phyloP scores from a whole-genome alignment of 2,329 filamentous ascomycete species.

The Cyanodermella asteris region DNA sequence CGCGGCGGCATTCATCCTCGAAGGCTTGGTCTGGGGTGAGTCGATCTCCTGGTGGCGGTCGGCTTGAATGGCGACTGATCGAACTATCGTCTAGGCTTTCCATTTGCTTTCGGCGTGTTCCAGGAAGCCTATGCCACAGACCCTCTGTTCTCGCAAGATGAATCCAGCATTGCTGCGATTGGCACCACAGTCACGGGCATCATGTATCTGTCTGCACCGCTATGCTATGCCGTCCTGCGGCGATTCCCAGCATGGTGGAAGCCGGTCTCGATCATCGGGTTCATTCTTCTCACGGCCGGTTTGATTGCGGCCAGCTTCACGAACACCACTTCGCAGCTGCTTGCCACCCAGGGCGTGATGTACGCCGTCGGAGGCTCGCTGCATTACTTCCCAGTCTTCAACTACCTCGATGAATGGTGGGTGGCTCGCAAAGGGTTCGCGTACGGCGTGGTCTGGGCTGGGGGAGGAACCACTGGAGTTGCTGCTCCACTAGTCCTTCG shows the following conservation, averaged over 20 bases:
- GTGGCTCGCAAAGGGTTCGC: constrained; percentile 30
- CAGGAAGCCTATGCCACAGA: constrained; percentile 44
- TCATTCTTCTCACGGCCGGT: constrained; percentile 15
- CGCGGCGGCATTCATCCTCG: constrained; percentile 27
- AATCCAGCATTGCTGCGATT: constrained; percentile 31
- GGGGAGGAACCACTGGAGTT: constrained; percentile 17
- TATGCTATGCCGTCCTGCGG: constrained; percentile 15
- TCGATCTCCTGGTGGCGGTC: constrained; percentile 10
- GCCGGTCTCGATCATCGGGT: constrained; percentile 16
- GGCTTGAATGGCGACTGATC: background rate
- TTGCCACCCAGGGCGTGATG: constrained; percentile 20
- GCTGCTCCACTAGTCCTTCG: constrained; percentile 22
- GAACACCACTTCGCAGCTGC: constrained; percentile 19
- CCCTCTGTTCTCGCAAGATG: constrained; percentile 30
- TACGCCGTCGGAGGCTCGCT: constrained; percentile 28
- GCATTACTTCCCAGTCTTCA: constrained; percentile 26
- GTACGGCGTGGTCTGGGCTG: constrained; percentile 26
- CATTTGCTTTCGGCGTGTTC: constrained; percentile 48
- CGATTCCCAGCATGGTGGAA: constrained; percentile 16
- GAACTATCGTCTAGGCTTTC: constrained; percentile 33
- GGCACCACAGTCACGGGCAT: constrained; percentile 28
- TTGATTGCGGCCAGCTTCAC: constrained; percentile 22
- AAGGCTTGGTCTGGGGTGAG: constrained; percentile 31
- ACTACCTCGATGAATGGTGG: constrained; percentile 33
- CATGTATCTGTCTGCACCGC: constrained; percentile 15